Evolutionary conservation across 2,329 filamentous ascomycete genomes (phyloP), one percentile per base, ranked within the genome.

Genomic region (Aspergillus piperis): DNA sequence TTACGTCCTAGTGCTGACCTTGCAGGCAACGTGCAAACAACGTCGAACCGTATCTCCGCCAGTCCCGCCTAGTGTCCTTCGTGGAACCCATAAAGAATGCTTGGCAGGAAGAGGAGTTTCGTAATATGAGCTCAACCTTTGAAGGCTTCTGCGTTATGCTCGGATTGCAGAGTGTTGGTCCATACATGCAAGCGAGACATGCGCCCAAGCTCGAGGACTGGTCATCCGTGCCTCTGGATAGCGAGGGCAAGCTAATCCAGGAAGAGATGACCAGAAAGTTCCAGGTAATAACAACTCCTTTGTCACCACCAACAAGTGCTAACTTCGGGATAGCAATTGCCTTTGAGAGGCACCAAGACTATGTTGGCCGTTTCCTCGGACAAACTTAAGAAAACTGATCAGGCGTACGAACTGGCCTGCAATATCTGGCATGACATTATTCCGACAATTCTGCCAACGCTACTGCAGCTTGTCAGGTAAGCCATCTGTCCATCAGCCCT

Each of bases 301-400:
- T 10, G 11, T 19, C 23, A 15, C n/a, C 13, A 8, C 2, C 44
- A 3, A 11, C 8, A 19, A 3, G 42, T 47, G 50, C 60, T 70
- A 36, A 69, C 47, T 23, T 1, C 6, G 39, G 10, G 42, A n/a
- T 65, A 90, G 83, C 82, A 84, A 61, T 78, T 98, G 13, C 95
- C 95, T 3, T 78, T 99, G 44, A 87, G 94, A 59, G 85, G 90
- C 6, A 97, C 94, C 1, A 97, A 97, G 73, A 92, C 91, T 0
- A 90, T 98, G 71, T 80, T 99, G n/a, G 90, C 90, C 1, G 94
- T 93, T 52, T 96, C 94, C 0, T 94, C 95, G 0, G 96, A 99
- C 68, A 92, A 92, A 71, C 78, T 98, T 7, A 89, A 92, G 52
- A 90, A 90, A 67, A 84, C 84, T 5, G 88, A 90, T 4, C 79